Evolutionary conservation across 2,329 filamentous ascomycete genomes (phyloP).

Genomic region (Xylariaceae sp.): DNA sequence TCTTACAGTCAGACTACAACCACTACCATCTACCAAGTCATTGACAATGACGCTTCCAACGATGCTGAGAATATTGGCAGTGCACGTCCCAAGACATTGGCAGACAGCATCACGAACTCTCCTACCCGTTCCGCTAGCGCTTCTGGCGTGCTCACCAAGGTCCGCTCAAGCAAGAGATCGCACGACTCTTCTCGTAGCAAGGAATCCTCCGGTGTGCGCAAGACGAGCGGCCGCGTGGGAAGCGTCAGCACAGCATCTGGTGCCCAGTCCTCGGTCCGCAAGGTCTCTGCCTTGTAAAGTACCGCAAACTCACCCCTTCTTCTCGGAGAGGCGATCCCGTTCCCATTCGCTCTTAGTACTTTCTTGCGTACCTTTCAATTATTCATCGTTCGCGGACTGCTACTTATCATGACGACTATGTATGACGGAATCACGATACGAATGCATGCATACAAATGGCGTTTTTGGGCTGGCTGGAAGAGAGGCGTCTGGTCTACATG

Average conservation of each 20-base stretch:
- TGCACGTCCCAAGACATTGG: constrained; percentile 53
- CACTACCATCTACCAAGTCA: constrained; percentile 63
- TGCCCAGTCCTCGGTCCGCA: constrained; percentile 47
- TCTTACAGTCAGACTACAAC: constrained; percentile 75
- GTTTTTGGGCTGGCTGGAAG: constrained; percentile 31
- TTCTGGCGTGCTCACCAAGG: constrained; percentile 60
- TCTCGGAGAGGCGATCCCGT: constrained; percentile 15
- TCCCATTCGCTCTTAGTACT: constrained; percentile 21
- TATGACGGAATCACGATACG: constrained; percentile 41
- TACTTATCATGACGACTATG: constrained; percentile 43
- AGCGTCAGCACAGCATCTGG: constrained; percentile 50
- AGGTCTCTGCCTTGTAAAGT: constrained; percentile 50
- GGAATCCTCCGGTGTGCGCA: constrained; percentile 56
- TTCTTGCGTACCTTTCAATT: constrained; percentile 22
- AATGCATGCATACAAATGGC: constrained; percentile 40
- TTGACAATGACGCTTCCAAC: constrained; percentile 66
- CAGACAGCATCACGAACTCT: constrained; percentile 49
- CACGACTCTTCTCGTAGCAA: constrained; percentile 51
- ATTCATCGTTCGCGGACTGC: constrained; percentile 23
- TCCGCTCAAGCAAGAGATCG: constrained; percentile 59
- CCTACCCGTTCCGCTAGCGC: constrained; percentile 50
- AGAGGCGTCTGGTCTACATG: constrained; percentile 18
- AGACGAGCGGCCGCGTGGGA: constrained; percentile 64
- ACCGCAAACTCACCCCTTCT: constrained; percentile 14
- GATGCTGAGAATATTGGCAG: constrained; percentile 69